phyloP scores from a whole-genome alignment of 108 stramenopile genomes.

The Phaeodactylum tricornutum region DNA sequence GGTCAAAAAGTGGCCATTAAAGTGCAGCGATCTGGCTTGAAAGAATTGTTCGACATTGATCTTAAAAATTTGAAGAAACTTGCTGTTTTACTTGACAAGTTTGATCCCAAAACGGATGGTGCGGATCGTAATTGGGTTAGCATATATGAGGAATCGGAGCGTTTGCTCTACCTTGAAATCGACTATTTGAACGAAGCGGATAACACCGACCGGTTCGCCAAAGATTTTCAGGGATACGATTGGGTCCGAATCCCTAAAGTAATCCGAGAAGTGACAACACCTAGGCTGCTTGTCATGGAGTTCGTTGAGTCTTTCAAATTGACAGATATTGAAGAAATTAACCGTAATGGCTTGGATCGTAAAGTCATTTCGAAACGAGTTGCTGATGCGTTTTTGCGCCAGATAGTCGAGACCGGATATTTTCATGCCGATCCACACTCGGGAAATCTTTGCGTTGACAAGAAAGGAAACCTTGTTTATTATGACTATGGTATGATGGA shows the following conservation, averaged over 20 bases:
- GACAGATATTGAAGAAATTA: conserved; percentile 72
- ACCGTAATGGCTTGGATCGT: conserved; percentile 66
- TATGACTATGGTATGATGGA: conserved; percentile 99
- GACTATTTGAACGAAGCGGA: conserved; percentile 90
- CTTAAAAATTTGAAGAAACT: conserved; percentile 84
- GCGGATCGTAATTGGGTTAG: conserved; percentile 83
- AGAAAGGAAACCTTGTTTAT: conserved; percentile 78
- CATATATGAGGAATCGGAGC: conserved; percentile 87
- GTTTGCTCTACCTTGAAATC: conserved; percentile 87
- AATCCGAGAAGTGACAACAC: conserved; percentile 72
- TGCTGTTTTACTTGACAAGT: conserved; percentile 83
- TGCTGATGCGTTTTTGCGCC: conserved; percentile 87
- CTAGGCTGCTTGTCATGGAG: conserved; percentile 88
- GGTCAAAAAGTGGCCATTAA: conserved; percentile 88
- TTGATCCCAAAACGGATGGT: conserved; percentile 94
- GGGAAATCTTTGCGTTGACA: conserved; percentile 81
- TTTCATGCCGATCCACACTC: conserved; percentile 32
- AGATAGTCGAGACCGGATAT: conserved; percentile 77
- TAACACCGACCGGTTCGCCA: conserved; percentile 77
- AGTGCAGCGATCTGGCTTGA: conserved; percentile 89
- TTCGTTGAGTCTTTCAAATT: conserved; percentile 87
- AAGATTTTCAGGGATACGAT: conserved; percentile 68
- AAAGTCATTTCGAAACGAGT: conserved; percentile 79
- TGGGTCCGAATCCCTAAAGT: conserved; percentile 86
- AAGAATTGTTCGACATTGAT: conserved; percentile 93